Base-by-base conservation (phyloP, 257 asterid species). In the Salvia splendens region DNA sequence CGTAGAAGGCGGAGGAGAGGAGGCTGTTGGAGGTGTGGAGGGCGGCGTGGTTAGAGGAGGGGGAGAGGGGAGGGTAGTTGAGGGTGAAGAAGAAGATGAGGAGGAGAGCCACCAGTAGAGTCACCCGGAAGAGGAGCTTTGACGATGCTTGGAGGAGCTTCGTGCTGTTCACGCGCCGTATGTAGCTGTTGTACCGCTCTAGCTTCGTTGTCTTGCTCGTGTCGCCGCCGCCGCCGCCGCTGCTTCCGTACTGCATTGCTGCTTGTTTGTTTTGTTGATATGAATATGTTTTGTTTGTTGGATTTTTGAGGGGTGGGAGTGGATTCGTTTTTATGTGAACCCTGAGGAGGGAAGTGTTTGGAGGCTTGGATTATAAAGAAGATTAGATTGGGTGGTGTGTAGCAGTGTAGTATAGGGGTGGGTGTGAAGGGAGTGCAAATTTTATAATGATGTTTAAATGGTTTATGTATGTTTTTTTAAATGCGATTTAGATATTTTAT, bases 61-160 rank as follows among this genome's bases (percentile, higher is more conserved):
- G 4, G 78, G 95, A 73, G 24, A 82, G 77, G 0, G 91, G 91
- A 0, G 96, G 95, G 70, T 82, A 73, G 64, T 87, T 89, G 67
- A 92, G 65, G 4, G 96, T 87, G 77, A 92, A 92, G 75, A 89
- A 89, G 73, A 92, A 79, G 74, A 92, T 88, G 6, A 92, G 75
- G 71, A 92, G 6, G 4, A 92, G 66, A 33, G 98, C 96, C 49
- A 84, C 87, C 47, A 92, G 79, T 63, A 92, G 89, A 46, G 98
- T 89, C 38, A 79, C 83, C n/a, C 98, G 86, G 82, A 92, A 89
- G 55, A 92, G 88, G 71, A 92, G 88, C 57, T 89, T 92, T 2
- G 97, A 92, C 5, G 95, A 91, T 2, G 97, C 97, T 12, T 87
- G 91, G 15, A 91, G 79, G 63, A 91, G 85, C 45, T 86, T 86